Base-by-base conservation (phyloP, 371 early-diverging fungal species). In the Nematocida sp. region DNA sequence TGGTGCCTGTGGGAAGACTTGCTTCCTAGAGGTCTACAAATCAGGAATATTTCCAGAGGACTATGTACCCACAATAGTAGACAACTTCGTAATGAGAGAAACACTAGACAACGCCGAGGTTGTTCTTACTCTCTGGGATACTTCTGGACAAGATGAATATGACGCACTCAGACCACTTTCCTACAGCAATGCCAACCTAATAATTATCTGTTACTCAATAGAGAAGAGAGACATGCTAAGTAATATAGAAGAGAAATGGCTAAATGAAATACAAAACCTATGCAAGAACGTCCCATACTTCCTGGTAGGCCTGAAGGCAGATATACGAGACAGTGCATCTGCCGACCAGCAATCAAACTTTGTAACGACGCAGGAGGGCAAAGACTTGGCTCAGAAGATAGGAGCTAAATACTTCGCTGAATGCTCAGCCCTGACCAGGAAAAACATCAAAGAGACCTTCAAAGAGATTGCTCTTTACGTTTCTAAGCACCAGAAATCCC, bases 1-100 rank as follows among this genome's bases (percentile, higher is more conserved):
- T 78, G 84, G 84, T 40, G 83, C 82, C 13, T 84, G 83, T 65
- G 84, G 84, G n/a, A 84, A 84, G 45, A 84, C 84, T 21, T 84
- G 84, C 58, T 53, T 84, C 49, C 63, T 84, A 19, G 84, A 84
- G 57, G 83, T 84, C 23, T 84, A 82, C 65, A 82, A 76, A 63
- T 77, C 80, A 37, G 78, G 81, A 34, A 75, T 65, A 63, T 84
- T 84, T 55, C 84, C 84, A 1, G 80, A 83, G 45, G 79, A 78
- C 31, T 84, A 84, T 75, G 67, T 84, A 17, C 83, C 84, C 1
- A 84, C 84, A 17, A 83, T 84, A 19, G 83, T 84, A 21, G 84
- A 84, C 53, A 84, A 84, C 53, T 84, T 83, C 74, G 77, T 81
- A 1, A 84, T 79, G 55, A 77, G 75, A 23, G 78, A 82, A 21